Evolutionary conservation across 495 filamentous ascomycete genomes (phyloP), one percentile per base, ranked within the genome.

Genomic region (Sphaerosporella brunnea): DNA sequence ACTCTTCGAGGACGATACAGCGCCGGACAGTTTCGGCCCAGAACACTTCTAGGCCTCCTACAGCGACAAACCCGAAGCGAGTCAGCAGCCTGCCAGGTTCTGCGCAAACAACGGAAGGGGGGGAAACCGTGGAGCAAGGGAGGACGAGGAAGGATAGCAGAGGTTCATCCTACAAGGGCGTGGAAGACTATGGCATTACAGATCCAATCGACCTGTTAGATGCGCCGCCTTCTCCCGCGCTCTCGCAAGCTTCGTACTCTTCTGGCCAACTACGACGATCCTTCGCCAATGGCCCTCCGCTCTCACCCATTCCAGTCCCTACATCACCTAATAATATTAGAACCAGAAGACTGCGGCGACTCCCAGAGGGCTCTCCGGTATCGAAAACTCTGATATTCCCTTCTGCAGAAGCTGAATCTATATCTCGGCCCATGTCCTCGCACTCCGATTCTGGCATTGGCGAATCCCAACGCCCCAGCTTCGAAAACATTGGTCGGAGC

Each of bases 341-440:
- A n/a, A n/a, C n/a, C n/a, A 13, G 28, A 5, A 32, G 13, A 32
- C 13, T 5, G 5, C 35, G 7, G 7, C 35, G 8, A 37, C 8
- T 15, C 35, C 16, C 8, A 8, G 35, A 37, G 15, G 64, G 64
- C 1, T 62, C 64, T 8, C 52, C 50, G 9, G 56, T 59, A 4
- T 53, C 65, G 10, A 65, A 65, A 36, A 62, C 65, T 11, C 48
- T 67, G 13, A 61, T 67, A 11, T 47, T 67, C 3, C 55, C 55
- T 1, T 58, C 55, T 8, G 54, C 54, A 4, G 23, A 48, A 3
- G 39, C 23, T 1, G 36, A 44, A n/a, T n/a, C n/a, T n/a, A n/a
- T 18, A 8, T 11, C 15, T 5, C 8, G 35, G 4, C 35, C 35
- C 8, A 9, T 5, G 35, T 37, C 35, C 16, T 7, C 35, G 5